Conservation (phyloP, 2,329 filamentous ascomycete species). For the Zalaria sp. region DNA sequence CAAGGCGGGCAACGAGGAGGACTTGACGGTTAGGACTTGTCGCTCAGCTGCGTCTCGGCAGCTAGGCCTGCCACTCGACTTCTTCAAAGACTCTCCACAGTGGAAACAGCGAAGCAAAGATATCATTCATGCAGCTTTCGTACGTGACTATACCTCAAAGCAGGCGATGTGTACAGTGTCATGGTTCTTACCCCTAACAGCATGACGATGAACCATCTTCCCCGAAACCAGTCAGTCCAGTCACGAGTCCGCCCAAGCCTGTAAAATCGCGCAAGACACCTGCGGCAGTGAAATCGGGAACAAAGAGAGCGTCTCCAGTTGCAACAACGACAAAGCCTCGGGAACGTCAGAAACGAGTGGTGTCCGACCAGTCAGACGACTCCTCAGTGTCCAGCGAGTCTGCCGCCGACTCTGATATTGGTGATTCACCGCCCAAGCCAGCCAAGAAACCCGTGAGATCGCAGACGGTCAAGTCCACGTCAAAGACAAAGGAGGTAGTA, state of each 20-base stretch:
- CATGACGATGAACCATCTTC: constrained; percentile 1
- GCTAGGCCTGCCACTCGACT: constrained; percentile 37
- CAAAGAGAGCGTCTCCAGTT: neutral
- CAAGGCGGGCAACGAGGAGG: constrained; percentile 28
- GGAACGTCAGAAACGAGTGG: constrained; percentile 4
- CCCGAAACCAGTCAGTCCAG: constrained; percentile 1
- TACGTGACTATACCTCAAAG: neutral
- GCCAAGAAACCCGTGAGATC: neutral
- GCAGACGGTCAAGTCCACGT: neutral
- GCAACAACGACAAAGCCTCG: neutral
- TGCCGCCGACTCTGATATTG: constrained; percentile 3
- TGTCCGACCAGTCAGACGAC: constrained; percentile 3
- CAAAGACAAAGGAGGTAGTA: constrained; percentile 1
- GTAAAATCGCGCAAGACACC: neutral
- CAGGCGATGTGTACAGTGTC: too few species aligned
- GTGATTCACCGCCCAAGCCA: constrained; percentile 3
- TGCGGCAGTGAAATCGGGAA: neutral
- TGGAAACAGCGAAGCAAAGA: constrained; percentile 44
- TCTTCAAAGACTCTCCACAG: constrained; percentile 36
- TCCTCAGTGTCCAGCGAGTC: neutral
- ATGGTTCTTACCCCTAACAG: neutral
- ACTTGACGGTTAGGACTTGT: constrained; percentile 44
- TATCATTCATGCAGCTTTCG: constrained; percentile 39
- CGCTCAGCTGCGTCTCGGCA: constrained; percentile 37
- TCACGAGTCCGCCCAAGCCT: constrained; percentile 1